Evolutionary conservation across 805 yeast genomes (phyloP), one percentile per base, ranked within the genome.

Genomic region (Pichia scutulata): DNA sequence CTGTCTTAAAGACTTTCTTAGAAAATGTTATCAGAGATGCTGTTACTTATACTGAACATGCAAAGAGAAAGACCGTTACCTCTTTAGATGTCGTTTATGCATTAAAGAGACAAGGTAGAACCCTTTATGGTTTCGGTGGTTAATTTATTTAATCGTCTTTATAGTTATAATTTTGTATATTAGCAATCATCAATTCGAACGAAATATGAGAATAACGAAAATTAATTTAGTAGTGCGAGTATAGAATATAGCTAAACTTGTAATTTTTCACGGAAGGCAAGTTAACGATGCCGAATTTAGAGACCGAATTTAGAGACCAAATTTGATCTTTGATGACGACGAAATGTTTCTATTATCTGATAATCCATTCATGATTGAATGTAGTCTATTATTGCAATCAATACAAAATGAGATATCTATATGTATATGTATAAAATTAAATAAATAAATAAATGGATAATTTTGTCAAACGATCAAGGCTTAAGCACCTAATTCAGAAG

Each of bases 51-150:
- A 93, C 99, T 62, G 98, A 93, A 79, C 98, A 92, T 85, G 99
- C 98, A 68, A 93, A 93, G 93, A 89, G 99, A 85, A 92, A 92
- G 89, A 93, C 99, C 60, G 98, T 92, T 67, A 92, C 99, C 64
- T 90, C 99, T 57, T 82, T 92, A 70, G 99, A 92, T 72, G 98
- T 92, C 64, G 98, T 92, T 68, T 92, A 92, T 75, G 98, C 98
- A 68, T 86, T 92, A 78, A 92, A 92, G 93, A 89, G 98, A 85
- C 97, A 93, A 82, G 99, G 99, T 71, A 87, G 98, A 80, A 93
- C 98, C 78, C 84, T 93, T 74, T 92, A 92, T 74, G 98, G 98
- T 90, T 93, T 92, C 86, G 98, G 98, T 81, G 97, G 97, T 84
- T 92, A 84, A 81, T 64, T 47, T 21, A 39, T 40, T 22, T 43